These are phyloP conservation scores for Coemansia sp. DNA, from an alignment of 192 early-diverging fungal species.

Conservation along the genomic window DNA sequence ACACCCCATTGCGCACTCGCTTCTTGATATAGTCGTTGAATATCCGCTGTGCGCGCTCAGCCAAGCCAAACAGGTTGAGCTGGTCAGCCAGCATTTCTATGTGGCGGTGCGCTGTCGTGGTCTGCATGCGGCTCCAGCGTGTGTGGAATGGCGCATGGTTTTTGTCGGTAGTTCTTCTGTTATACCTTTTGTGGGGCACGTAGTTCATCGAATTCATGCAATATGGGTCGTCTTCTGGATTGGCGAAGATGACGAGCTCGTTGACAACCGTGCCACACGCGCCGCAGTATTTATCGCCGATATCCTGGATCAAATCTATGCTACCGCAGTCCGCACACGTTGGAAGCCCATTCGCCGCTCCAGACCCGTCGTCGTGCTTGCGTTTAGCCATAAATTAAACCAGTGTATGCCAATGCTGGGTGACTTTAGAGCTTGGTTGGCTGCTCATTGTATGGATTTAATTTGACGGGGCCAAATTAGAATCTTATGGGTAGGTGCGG, in stretches of 20 bases:
- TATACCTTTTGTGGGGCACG: not conserved
- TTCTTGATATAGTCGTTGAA: slow-evolving; percentile 6
- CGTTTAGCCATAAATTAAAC: not conserved
- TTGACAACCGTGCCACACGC: slow-evolving; percentile 29
- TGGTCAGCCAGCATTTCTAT: not conserved
- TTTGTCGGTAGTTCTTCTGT: not conserved
- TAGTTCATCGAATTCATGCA: not conserved
- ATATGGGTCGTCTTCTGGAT: slow-evolving; percentile 11
- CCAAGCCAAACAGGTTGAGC: not conserved
- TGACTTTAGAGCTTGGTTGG: too few relatives aligned
- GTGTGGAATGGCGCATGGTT: slow-evolving; percentile 4
- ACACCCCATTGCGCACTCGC: not conserved
- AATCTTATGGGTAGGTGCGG: too few relatives aligned
- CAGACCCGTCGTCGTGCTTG: not conserved
- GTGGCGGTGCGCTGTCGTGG: not conserved
- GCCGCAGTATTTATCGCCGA: slow-evolving; percentile 30
- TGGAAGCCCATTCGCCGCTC: not conserved
- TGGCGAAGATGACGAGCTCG: slow-evolving; percentile 5
- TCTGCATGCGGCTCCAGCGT: slow-evolving; percentile 16
- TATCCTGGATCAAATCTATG: not conserved
- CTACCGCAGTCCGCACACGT: slow-evolving; percentile 3
- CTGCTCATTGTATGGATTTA: too few relatives aligned
- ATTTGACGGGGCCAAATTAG: too few relatives aligned
- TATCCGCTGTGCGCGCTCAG: slow-evolving; percentile 18
- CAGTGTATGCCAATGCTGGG: too few relatives aligned